Evolutionary conservation across 805 yeast genomes (phyloP).

Genomic region (Yamadazyma ubonensis): DNA sequence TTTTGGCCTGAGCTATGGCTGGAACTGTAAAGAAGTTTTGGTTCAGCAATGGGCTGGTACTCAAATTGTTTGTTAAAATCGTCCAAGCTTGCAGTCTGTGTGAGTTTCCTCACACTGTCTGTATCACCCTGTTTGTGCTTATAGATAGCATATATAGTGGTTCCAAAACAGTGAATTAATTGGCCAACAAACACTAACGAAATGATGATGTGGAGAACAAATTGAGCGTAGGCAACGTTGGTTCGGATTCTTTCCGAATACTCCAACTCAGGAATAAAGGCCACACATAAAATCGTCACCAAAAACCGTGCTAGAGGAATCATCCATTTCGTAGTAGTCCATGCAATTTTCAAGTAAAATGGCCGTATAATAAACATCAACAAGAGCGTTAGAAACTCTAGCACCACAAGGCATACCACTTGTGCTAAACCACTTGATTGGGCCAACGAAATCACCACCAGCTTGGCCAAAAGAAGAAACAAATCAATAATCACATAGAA

Average conservation of each 20-base stretch:
- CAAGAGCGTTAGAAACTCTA: slow-evolving; percentile 31
- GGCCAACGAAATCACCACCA: slow-evolving; percentile 44
- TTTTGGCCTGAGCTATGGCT: too few species aligned
- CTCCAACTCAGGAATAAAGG: slow-evolving; percentile 37
- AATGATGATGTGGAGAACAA: slow-evolving; percentile 37
- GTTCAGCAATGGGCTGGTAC: slow-evolving; percentile 21
- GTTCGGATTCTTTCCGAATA: slow-evolving; percentile 40
- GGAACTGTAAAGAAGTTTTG: too few species aligned
- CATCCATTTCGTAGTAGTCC: slow-evolving; percentile 32
- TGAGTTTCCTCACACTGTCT: background rate
- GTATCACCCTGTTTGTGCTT: slow-evolving; percentile 9
- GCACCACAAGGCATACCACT: slow-evolving; percentile 34
- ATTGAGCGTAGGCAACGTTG: slow-evolving; percentile 44
- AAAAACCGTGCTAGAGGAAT: slow-evolving; percentile 39
- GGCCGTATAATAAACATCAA: slow-evolving; percentile 27
- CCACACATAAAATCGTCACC: slow-evolving; percentile 42
- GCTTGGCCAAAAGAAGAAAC: slow-evolving; percentile 30
- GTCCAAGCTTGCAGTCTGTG: slow-evolving; percentile 15
- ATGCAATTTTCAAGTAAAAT: slow-evolving; percentile 24
- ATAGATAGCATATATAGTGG: slow-evolving; percentile 25
- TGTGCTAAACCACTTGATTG: slow-evolving; percentile 47
- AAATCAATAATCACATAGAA: slow-evolving; percentile 39
- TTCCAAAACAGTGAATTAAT: slow-evolving; percentile 27
- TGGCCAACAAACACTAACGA: slow-evolving; percentile 30
- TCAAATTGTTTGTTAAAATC: slow-evolving; percentile 27